A percentile compares a stretch with the other conserved stretches of the same genome.
Conservation (phyloP, 2,329 filamentous ascomycete species). For the Periconia sp. region DNA sequence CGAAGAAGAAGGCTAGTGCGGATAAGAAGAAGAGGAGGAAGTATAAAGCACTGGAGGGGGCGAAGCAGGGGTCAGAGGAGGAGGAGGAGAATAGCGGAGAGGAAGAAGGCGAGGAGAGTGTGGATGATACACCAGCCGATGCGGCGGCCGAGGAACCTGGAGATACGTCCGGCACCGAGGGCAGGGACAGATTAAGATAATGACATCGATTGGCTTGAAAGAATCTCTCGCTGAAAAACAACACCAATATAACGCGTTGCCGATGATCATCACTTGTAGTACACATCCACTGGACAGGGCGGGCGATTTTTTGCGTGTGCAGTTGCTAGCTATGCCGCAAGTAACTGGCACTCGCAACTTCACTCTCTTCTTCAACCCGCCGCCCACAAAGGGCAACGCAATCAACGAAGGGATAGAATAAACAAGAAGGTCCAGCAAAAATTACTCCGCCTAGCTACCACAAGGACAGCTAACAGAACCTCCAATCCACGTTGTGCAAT, state of each 20-base stretch:
- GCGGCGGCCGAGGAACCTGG: background rate
- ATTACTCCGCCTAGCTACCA: constrained; percentile 34
- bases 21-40: constrained; percentile 83
- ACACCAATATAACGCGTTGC: background rate
- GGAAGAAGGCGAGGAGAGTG: constrained; percentile 12
- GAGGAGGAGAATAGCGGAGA: constrained; percentile 52
- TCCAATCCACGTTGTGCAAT: constrained; percentile 40
- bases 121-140: constrained; percentile 6
- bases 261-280: background rate
- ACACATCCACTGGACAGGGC: background rate
- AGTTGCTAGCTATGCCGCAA: too few species aligned
- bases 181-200: background rate
- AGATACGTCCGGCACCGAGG: background rate
- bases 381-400: constrained; percentile 20
- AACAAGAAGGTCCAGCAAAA: constrained; percentile 25
- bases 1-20: constrained; percentile 72
- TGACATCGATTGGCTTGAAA: background rate
- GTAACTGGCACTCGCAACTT: background rate
- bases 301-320: too few species aligned
- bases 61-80: constrained; percentile 39
- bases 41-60: constrained; percentile 64
- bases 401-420: constrained; percentile 42
- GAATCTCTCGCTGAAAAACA: background rate
- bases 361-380: constrained; percentile 41
- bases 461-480: constrained; percentile 33